These are phyloP conservation scores for Diversispora epigaea DNA, from an alignment of 192 early-diverging fungal species.

Conservation along the genomic window DNA sequence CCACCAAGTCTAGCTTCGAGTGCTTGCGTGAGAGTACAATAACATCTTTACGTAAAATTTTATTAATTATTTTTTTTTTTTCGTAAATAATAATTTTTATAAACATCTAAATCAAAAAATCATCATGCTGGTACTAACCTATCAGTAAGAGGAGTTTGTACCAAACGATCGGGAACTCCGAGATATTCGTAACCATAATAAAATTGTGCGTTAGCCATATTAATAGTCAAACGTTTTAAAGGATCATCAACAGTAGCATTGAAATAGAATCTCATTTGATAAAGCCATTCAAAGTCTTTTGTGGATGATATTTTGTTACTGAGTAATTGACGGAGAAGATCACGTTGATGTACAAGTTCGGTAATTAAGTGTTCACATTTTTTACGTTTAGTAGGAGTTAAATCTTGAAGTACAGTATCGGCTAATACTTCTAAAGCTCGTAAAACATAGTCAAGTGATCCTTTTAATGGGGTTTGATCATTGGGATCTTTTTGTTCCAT, in stretches of 20 bases:
- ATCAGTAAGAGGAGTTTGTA: conserved; percentile 99
- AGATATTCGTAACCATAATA: conserved; percentile 98
- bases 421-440: conserved; percentile 83
- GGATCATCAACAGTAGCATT: conserved; percentile 60
- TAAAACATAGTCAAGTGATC: conserved; percentile 62
- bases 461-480: conserved; percentile 51
- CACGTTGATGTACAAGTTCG: conserved; percentile 98
- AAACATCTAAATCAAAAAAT: too few relatives aligned
- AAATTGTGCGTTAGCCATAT: conserved; percentile 94
- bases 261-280: conserved; percentile 91
- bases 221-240: conserved; percentile 69
- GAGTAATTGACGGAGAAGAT: conserved; percentile 76
- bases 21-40: conserved; percentile 97
- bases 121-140: neutral
- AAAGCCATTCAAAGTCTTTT: conserved; percentile 93
- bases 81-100: too few relatives aligned
- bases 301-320: conserved; percentile 48
- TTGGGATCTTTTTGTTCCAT: conserved; percentile 42
- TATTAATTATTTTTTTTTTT: too few relatives aligned
- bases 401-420: conserved; percentile 87
- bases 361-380: conserved; percentile 99
- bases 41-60: conserved; percentile 64
- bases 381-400: conserved; percentile 76
- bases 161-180: conserved; percentile 93
- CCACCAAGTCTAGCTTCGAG: conserved; percentile 91